Evolutionary conservation across 305 asterid genomes (phyloP).

Genomic region (Solanum hybrid): DNA sequence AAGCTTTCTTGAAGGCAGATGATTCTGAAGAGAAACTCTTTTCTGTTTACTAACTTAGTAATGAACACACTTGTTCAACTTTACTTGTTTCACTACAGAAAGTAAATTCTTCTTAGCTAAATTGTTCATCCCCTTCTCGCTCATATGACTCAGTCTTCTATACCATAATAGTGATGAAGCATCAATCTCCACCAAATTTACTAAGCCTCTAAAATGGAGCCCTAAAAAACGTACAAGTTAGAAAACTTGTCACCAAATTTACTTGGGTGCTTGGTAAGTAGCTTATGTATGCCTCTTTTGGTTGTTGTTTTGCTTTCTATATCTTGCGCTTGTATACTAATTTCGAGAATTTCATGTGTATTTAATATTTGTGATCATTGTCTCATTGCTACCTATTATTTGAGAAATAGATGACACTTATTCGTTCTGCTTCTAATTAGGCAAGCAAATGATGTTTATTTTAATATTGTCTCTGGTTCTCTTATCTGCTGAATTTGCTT

Average conservation of each 20-base stretch:
- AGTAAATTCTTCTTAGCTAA: too few species aligned
- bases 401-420: background rate
- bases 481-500: background rate
- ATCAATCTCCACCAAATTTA: too few species aligned
- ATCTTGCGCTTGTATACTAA: background rate
- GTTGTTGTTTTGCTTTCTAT: background rate
- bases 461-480: background rate
- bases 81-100: too few species aligned
- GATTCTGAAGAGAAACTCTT: background rate
- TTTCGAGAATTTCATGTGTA: background rate
- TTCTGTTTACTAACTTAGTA: background rate
- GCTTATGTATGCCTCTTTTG: background rate
- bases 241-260: too few species aligned
- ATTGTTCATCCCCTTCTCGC: too few species aligned
- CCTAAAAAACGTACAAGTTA: too few species aligned
- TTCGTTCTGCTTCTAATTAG: background rate
- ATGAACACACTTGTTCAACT: too few species aligned
- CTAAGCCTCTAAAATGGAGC: too few species aligned
- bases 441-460: background rate
- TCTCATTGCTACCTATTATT: background rate
- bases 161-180: too few species aligned
- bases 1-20: too few species aligned
- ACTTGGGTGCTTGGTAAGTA: slow-evolving; percentile 53
- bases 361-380: background rate
- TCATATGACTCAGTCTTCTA: too few species aligned